phyloP scores from a whole-genome alignment of 805 yeast species.

The Kluyveromyces aestuarii region DNA sequence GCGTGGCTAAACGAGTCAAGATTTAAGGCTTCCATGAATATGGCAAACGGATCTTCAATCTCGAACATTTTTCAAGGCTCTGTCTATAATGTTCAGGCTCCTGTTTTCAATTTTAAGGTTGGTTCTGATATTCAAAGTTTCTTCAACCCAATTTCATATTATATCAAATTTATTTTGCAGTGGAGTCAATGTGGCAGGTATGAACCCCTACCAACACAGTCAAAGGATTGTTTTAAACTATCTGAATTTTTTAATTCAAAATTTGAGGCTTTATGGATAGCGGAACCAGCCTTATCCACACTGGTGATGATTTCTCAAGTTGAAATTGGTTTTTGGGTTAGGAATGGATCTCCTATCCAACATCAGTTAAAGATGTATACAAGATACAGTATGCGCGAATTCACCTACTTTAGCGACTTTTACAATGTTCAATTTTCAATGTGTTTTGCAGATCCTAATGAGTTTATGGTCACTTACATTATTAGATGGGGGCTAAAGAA shows the following conservation, averaged over 20 bases:
- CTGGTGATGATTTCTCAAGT: slow-evolving; percentile 75
- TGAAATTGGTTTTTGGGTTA: slow-evolving; percentile 85
- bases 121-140: slow-evolving; percentile 26
- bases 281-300: slow-evolving; percentile 69
- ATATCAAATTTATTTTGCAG: slow-evolving; percentile 23
- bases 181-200: slow-evolving; percentile 29
- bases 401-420: slow-evolving; percentile 72
- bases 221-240: slow-evolving; percentile 12
- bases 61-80: slow-evolving; percentile 11
- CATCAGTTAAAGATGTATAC: slow-evolving; percentile 75
- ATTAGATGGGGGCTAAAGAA: slow-evolving; percentile 59
- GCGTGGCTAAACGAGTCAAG: slow-evolving; percentile 11
- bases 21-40: neutral
- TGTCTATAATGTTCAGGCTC: slow-evolving; percentile 16
- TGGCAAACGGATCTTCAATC: neutral
- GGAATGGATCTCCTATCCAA: slow-evolving; percentile 79
- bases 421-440: slow-evolving; percentile 57
- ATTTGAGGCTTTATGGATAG: slow-evolving; percentile 14
- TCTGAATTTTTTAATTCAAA: slow-evolving; percentile 13
- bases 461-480: slow-evolving; percentile 47
- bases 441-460: slow-evolving; percentile 46
- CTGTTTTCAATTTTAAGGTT: slow-evolving; percentile 21
- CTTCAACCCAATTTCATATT: slow-evolving; percentile 26
- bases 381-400: slow-evolving; percentile 70
- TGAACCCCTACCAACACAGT: slow-evolving; percentile 11